A percentile compares a stretch with the other conserved stretches of the same genome.
phyloP scores from a whole-genome alignment of 208 protist species.

The Ichthyophonus hoferi region DNA sequence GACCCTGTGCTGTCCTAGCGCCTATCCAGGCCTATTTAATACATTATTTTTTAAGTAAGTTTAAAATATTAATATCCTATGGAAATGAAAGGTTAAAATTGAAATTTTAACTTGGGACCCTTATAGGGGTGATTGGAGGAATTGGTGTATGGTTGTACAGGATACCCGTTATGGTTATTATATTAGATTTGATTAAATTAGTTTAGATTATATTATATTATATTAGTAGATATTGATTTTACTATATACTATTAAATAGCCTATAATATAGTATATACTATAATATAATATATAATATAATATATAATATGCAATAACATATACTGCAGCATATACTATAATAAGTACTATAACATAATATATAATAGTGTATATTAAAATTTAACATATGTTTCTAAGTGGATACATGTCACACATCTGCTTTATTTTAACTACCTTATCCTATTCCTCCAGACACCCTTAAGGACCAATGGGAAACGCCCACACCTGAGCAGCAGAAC shows the following conservation, averaged over 20 bases:
- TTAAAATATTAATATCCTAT: no score
- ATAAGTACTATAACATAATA: no score
- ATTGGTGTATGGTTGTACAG: neutral
- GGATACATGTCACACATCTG: no score
- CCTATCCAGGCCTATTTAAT: neutral
- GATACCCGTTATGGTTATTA: no score
- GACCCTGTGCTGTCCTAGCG: neutral
- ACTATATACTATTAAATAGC: no score
- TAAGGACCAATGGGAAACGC: neutral
- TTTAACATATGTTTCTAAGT: neutral
- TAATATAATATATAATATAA: neutral
- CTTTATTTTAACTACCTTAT: neutral
- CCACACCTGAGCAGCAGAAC: neutral
- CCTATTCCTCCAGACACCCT: neutral
- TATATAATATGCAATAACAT: neutral
- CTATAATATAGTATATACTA: no score
- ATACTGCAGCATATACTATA: neutral
- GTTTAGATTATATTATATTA: no score
- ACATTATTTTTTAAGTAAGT: neutral
- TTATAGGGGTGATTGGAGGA: neutral
- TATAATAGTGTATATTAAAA: neutral
- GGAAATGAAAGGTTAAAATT: no score
- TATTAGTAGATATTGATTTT: no score
- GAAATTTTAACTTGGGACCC: neutral
- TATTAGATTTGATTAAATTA: no score